Base-by-base conservation (phyloP, 352 stramenopile genomes). In the Globisporangium cystogenes region DNA sequence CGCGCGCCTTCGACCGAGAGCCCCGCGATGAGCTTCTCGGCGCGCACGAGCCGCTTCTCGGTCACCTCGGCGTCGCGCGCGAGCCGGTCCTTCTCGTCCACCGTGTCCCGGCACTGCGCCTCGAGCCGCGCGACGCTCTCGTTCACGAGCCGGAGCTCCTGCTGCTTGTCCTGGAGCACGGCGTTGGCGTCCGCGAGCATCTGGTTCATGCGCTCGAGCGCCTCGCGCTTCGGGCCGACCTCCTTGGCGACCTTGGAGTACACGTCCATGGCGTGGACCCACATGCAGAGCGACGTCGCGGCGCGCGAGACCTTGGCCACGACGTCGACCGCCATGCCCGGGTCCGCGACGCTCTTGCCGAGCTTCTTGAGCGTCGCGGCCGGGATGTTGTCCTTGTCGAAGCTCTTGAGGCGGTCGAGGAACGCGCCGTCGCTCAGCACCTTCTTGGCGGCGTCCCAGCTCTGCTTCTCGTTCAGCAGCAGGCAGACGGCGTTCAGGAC, bases 401-500 rank as follows among this genome's bases (percentile, higher is more conserved):
- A 98, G 35, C 64, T 81, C 58, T 95, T 95, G 18, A 98, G 68
- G 18, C 89, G 82, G 18, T 98, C 90, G 45, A 98, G 62, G 57
- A 98, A 97, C 18, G 67, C 66, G 6, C 87, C 72, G 51, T 97
- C 86, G 14, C 70, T 80, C 11, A 98, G 59, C 3, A 98, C 59
- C 53, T 97, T 97, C 64, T 98, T 98, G 20, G 93, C 87, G 0
- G 61, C 62, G 42, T 98, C 93, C 93, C 93, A 98, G 46, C 87
- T 95, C 44, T 95, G 84, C 56, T 97, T 96, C 52, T 93, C 83
- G 45, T 96, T 96, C 8, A 98, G 65, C 10, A 98, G 65, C 12
- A 98, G 63, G 67, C 93, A 98, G 0, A 98, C 91, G 0, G 88
- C 94, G 46, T 97, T 96, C 93, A 98, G 97, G 37, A 98, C 91